These are phyloP conservation scores for Leccinum variicolor DNA, from an alignment of 768 basidiomycete genomes.

Conservation along the genomic window DNA sequence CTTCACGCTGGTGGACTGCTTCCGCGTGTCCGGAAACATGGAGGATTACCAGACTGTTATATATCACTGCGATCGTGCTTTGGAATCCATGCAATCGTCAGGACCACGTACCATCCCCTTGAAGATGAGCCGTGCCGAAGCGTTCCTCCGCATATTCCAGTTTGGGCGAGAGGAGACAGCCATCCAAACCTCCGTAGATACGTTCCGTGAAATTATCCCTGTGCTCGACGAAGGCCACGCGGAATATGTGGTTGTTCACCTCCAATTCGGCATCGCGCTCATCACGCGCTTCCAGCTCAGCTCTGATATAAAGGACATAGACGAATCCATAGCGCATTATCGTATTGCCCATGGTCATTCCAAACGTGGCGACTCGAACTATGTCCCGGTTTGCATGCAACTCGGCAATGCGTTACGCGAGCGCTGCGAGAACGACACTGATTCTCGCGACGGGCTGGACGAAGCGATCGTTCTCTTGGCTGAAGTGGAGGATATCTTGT, in stretches of 20 bases:
- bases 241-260: conserved; percentile 4
- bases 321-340: conserved; percentile 21
- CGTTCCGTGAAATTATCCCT: conserved; percentile 12
- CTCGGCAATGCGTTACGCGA: conserved; percentile 15
- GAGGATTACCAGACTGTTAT: conserved; percentile 20
- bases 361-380: conserved; percentile 5
- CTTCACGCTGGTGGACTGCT: conserved; percentile 6
- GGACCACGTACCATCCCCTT: background rate
- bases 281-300: conserved; percentile 10
- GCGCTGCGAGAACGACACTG: conserved; percentile 6
- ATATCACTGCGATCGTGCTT: conserved; percentile 18
- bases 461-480: conserved; percentile 21
- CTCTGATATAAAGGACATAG: conserved; percentile 12
- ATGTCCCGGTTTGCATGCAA: conserved; percentile 9
- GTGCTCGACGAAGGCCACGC: conserved; percentile 10
- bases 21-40: conserved; percentile 2
- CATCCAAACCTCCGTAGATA: conserved; percentile 8
- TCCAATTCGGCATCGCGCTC: conserved; percentile 19
- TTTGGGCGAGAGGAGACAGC: conserved; percentile 5
- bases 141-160: conserved; percentile 12
- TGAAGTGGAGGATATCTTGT: conserved; percentile 14
- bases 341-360: conserved; percentile 11
- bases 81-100: conserved; percentile 1
- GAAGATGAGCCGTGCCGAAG: conserved; percentile 12
- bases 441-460: conserved; percentile 17